Base-by-base conservation (phyloP, 345 rosid genomes). In the Cardiospermum halicacabum region DNA sequence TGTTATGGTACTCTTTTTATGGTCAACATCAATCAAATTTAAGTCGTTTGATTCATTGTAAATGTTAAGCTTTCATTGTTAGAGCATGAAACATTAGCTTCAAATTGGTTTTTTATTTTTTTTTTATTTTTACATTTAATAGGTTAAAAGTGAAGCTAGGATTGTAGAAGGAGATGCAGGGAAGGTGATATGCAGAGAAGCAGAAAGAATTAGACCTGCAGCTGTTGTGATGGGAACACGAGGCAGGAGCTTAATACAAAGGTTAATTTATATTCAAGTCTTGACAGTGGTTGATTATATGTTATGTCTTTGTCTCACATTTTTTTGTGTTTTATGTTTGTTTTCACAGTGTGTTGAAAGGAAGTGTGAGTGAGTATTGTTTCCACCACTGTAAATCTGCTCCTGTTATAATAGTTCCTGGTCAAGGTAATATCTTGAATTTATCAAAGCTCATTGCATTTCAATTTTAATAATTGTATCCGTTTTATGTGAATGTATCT, bases 191-290 rank as follows among this genome's bases (percentile, higher is more conserved):
- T 89, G 96, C 78, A 77, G 69, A 78, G 95, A 92, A 80, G 95
- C 98, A 58, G 90, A 82, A 63, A 85, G 76, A 69, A 7, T 92
- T 62, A 87, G 68, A 77, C 98, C 98, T 36, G 98, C 86, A 5
- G 98, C 96, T 60, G 98, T 92, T 11, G 84, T 92, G 7, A 73
- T 92, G 89, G 92, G 96, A 22, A 92, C 92, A 43, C 81, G 95
- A 78, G 97, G 97, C 68, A 81, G 97, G 70, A 68, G 89, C 87
- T 53, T 92, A 59, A 79, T 89, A 30, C 82, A 91, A 75, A 92
- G 96, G 96, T 89, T 57, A 37, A 22, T 31, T 57, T 45, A 53
- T 56, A 7, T 10, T 30, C 56, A 21, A 60, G 12, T 39, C 50
- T 56, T 45, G 30, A 32, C 16, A 16, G 18, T 13, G 34, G 10